Percentiles rank a stretch among this genome's conserved stretches.
Conservation (phyloP, 306 rosid genomes). For the Inga leiocalycina region DNA sequence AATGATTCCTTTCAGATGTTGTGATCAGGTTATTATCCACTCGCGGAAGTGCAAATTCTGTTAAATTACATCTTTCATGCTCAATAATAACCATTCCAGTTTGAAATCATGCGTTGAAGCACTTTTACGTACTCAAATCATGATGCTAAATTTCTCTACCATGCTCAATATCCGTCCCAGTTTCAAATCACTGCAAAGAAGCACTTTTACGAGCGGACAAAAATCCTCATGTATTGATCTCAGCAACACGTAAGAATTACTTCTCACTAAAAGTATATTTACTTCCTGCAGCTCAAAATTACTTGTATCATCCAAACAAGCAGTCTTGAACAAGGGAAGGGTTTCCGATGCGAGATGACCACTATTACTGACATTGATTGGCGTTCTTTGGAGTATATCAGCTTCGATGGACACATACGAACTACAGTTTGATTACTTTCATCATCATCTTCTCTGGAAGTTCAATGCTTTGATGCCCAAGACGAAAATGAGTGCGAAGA, state of each 20-base stretch:
- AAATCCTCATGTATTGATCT: too few relatives aligned
- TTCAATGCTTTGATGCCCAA: constrained; percentile 64
- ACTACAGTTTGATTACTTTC: not conserved
- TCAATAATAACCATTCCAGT: not conserved
- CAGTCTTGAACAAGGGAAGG: not conserved
- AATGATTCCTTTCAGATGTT: not conserved
- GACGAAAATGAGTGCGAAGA: constrained; percentile 71
- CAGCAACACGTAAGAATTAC: too few relatives aligned
- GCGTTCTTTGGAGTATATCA: not conserved
- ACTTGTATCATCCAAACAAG: too few relatives aligned
- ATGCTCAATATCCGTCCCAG: too few relatives aligned
- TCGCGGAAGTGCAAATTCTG: not conserved
- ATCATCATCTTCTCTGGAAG: constrained; percentile 70
- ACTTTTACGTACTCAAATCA: too few relatives aligned
- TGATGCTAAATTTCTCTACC: too few relatives aligned
- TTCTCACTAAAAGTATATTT: too few relatives aligned
- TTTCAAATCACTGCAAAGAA: too few relatives aligned
- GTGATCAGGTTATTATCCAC: not conserved
- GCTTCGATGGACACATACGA: not conserved
- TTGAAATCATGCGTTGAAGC: too few relatives aligned
- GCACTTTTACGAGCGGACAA: too few relatives aligned
- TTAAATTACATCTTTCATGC: not conserved
- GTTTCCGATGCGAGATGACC: not conserved
- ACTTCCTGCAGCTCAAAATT: too few relatives aligned
- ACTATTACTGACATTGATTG: not conserved